Evolutionary conservation across 441 rosid genomes (phyloP).

Genomic region (Corymbia calophylla): DNA sequence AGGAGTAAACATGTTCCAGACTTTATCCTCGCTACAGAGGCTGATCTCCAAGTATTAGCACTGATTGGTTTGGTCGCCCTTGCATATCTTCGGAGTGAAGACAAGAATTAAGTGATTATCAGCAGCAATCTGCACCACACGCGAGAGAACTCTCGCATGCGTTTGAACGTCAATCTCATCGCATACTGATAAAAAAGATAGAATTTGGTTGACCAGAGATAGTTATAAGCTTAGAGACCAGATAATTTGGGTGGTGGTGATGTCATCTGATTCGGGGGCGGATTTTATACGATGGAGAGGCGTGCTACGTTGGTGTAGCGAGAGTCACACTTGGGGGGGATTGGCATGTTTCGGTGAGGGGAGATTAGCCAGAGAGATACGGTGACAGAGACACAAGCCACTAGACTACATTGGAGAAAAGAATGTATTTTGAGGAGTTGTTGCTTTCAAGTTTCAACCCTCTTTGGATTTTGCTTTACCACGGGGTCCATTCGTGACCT

Average conservation of each 20-base stretch:
- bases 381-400: background rate
- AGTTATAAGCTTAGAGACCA: background rate
- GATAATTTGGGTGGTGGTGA: background rate
- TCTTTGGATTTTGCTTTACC: background rate
- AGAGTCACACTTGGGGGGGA: conserved; percentile 8
- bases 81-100: background rate
- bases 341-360: background rate
- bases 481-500: background rate
- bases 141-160: background rate
- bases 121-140: background rate
- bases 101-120: background rate
- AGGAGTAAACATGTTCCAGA: background rate
- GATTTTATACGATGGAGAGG: background rate
- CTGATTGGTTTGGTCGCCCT: background rate
- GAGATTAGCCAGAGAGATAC: background rate
- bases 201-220: conserved; percentile 6
- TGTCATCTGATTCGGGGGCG: background rate
- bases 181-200: conserved; percentile 2
- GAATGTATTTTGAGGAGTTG: background rate
- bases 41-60: background rate
- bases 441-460: background rate
- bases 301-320: conserved; percentile 24
- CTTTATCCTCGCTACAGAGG: background rate
- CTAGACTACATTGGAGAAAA: background rate
- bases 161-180: background rate